These are phyloP conservation scores for Marsdenia floribunda DNA, from an alignment of 257 asterid genomes.

Conservation along the genomic window DNA sequence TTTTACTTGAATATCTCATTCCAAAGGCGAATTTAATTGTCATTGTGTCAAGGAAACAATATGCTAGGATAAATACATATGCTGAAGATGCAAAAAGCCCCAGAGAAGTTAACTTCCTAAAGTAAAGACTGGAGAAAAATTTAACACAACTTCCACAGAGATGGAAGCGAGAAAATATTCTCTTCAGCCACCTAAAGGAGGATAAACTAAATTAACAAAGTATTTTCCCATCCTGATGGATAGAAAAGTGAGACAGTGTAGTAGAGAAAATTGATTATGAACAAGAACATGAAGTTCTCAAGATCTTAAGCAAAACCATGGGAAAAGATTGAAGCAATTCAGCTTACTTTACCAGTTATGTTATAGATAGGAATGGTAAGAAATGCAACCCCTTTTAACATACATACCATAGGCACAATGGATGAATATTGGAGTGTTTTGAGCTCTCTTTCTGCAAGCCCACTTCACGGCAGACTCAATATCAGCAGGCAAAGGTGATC, in stretches of 20 bases:
- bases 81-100: not conserved
- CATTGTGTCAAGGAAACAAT: not conserved
- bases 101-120: not conserved
- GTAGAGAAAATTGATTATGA: not conserved
- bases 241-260: not conserved
- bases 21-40: not conserved
- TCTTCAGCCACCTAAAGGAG: not conserved
- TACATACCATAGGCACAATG: conserved; percentile 87
- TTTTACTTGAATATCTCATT: not conserved
- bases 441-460: conserved; percentile 91
- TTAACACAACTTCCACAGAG: not conserved
- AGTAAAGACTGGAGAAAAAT: not conserved
- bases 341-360: not conserved
- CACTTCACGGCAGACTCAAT: conserved; percentile 88
- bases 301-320: not conserved
- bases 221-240: not conserved
- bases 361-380: not conserved
- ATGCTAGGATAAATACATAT: not conserved
- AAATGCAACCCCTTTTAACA: not conserved
- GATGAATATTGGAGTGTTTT: conserved; percentile 54
- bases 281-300: not conserved
- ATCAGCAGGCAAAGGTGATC: conserved; percentile 78
- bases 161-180: not conserved
- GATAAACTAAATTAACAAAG: not conserved
- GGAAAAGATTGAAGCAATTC: not conserved